Evolutionary conservation across 441 rosid species (phyloP).

Genomic region (Hypseocharis bilobata): DNA sequence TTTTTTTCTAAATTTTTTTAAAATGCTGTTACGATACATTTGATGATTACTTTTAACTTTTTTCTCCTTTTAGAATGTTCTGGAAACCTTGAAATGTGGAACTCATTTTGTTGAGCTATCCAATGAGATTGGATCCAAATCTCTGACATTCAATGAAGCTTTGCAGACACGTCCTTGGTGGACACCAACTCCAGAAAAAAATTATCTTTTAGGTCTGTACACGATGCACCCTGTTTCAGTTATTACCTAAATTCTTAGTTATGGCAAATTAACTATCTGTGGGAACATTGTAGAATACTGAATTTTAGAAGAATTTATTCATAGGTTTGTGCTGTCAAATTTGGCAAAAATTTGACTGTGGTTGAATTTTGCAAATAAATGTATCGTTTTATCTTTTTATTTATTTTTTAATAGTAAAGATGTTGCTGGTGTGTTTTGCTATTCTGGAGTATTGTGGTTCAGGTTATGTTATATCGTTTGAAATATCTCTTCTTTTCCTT

Average conservation of each 20-base stretch:
- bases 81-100: constrained; percentile 65
- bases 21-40: background rate
- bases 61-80: constrained; percentile 45
- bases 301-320: too few species aligned
- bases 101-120: constrained; percentile 66
- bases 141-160: constrained; percentile 78
- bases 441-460: background rate
- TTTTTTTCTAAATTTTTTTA: background rate
- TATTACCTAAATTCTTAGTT: constrained; percentile 1
- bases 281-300: too few species aligned
- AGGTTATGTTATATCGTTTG: background rate
- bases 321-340: too few species aligned
- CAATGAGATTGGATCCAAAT: constrained; percentile 62
- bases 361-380: too few species aligned
- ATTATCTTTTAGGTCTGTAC: constrained; percentile 68
- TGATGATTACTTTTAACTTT: constrained; percentile 14
- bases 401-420: too few species aligned
- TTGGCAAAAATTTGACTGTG: too few species aligned
- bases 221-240: background rate
- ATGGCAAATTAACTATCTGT: constrained; percentile 1
- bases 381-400: too few species aligned
- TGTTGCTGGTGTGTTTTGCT: too few species aligned
- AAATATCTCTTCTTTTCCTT: background rate
- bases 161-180: constrained; percentile 92
- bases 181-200: constrained; percentile 81